phyloP scores from a whole-genome alignment of 2,329 filamentous ascomycete genomes.

The Truncatella angustata region DNA sequence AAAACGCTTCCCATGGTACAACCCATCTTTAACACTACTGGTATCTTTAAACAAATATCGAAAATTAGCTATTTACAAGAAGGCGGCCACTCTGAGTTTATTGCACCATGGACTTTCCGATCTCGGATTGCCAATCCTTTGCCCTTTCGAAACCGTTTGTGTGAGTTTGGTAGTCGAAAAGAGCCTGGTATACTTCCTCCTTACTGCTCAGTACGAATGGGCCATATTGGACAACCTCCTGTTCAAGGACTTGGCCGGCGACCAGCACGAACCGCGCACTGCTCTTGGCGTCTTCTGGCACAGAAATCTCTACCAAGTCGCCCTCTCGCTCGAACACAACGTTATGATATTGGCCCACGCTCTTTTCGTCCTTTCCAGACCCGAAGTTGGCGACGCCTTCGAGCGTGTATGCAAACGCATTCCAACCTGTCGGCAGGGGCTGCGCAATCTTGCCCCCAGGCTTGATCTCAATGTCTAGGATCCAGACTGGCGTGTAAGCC shows the following conservation, averaged over 20 bases:
- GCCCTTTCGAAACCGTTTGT: constrained; percentile 70
- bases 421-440: constrained; percentile 76
- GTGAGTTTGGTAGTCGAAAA: constrained; percentile 63
- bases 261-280: constrained; percentile 58
- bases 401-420: constrained; percentile 86
- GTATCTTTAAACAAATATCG: constrained; percentile 6
- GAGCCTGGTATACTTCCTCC: constrained; percentile 64
- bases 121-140: constrained; percentile 66
- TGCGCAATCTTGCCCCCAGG: constrained; percentile 79
- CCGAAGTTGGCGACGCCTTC: constrained; percentile 68
- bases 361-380: constrained; percentile 46
- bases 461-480: constrained; percentile 77
- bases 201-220: constrained; percentile 65
- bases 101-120: constrained; percentile 30
- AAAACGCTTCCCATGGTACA: neutral
- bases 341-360: constrained; percentile 75
- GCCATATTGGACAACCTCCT: constrained; percentile 69
- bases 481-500: constrained; percentile 96
- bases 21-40: neutral
- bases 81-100: constrained; percentile 6
- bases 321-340: constrained; percentile 82
- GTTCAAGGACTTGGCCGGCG: constrained; percentile 67
- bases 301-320: constrained; percentile 70
- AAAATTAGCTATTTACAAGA: constrained; percentile 2
- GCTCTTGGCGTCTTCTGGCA: constrained; percentile 61